Evolutionary conservation across 2,329 filamentous ascomycete species (phyloP).

Genomic region (Colletotrichum ledebouriae): DNA sequence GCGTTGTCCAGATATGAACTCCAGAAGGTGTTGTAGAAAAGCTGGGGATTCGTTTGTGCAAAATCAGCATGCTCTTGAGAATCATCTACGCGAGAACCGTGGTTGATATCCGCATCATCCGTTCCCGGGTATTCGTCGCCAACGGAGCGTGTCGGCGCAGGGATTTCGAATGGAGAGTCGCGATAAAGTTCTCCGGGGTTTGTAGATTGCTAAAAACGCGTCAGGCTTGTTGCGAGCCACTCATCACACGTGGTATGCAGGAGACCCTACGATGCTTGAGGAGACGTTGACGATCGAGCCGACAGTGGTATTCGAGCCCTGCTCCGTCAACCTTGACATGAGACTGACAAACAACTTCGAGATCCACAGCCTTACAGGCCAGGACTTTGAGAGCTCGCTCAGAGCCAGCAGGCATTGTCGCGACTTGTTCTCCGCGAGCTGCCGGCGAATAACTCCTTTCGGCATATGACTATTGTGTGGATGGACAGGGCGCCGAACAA

Average conservation of each 20-base stretch:
- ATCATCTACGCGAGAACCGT: not conserved
- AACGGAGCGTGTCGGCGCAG: no score
- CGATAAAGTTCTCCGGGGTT: not conserved
- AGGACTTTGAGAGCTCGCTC: constrained; percentile 28
- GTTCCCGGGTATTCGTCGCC: no score
- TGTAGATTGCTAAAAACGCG: not conserved
- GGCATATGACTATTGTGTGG: constrained; percentile 24
- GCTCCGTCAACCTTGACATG: constrained; percentile 22
- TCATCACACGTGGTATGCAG: no score
- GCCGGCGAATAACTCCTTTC: constrained; percentile 21
- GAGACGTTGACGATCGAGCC: constrained; percentile 17
- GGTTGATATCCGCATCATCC: not conserved
- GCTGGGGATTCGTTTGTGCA: constrained; percentile 8
- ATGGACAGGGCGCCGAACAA: constrained; percentile 32
- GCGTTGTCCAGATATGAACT: constrained; percentile 6
- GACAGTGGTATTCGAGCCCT: constrained; percentile 1
- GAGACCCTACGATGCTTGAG: not conserved
- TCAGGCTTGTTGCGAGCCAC: not conserved
- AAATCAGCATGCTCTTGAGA: not conserved
- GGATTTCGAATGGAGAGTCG: no score
- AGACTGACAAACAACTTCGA: constrained; percentile 24
- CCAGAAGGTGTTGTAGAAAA: constrained; percentile 30
- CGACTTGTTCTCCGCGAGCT: constrained; percentile 28
- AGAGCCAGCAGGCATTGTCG: constrained; percentile 26
- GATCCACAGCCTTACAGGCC: constrained; percentile 31